These are phyloP conservation scores for Sporothrix curviconia DNA, from an alignment of 2,329 filamentous ascomycete genomes.

Conservation along the genomic window DNA sequence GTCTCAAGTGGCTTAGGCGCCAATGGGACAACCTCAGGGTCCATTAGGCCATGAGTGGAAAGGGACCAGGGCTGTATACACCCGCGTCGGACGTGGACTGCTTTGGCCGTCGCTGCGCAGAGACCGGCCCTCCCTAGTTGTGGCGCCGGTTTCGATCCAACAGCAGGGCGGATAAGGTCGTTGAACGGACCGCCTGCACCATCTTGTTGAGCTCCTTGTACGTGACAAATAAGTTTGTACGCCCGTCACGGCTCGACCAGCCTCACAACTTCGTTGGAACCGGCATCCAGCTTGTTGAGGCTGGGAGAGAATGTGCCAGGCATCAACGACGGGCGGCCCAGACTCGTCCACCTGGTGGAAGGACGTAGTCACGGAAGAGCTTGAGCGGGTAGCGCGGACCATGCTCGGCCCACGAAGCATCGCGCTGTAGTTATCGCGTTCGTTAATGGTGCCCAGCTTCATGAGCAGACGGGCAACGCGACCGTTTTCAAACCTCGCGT, in stretches of 20 bases:
- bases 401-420: slow-evolving; percentile 79
- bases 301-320: slow-evolving; percentile 82
- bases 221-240: slow-evolving; percentile 79
- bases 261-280: slow-evolving; percentile 76
- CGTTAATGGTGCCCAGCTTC: slow-evolving; percentile 84
- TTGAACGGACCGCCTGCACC: slow-evolving; percentile 49
- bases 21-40: too few species aligned
- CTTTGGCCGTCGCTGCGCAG: too few species aligned
- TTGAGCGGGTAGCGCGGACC: slow-evolving; percentile 90
- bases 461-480: slow-evolving; percentile 70
- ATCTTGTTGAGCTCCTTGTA: slow-evolving; percentile 81
- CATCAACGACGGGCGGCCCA: slow-evolving; percentile 74
- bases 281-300: slow-evolving; percentile 88
- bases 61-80: too few species aligned
- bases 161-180: slow-evolving; percentile 38
- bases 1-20: too few species aligned
- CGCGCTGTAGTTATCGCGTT: slow-evolving; percentile 62
- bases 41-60: too few species aligned
- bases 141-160: slow-evolving; percentile 13
- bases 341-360: slow-evolving; percentile 91
- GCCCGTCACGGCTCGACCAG: slow-evolving; percentile 84
- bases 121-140: slow-evolving; percentile 4
- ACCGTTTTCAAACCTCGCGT: slow-evolving; percentile 83
- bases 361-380: slow-evolving; percentile 90
- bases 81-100: too few species aligned